A percentile compares a stretch with the other conserved stretches of the same genome.
Conservation (phyloP, 306 rosid species). For the Canavalia gladiata region DNA sequence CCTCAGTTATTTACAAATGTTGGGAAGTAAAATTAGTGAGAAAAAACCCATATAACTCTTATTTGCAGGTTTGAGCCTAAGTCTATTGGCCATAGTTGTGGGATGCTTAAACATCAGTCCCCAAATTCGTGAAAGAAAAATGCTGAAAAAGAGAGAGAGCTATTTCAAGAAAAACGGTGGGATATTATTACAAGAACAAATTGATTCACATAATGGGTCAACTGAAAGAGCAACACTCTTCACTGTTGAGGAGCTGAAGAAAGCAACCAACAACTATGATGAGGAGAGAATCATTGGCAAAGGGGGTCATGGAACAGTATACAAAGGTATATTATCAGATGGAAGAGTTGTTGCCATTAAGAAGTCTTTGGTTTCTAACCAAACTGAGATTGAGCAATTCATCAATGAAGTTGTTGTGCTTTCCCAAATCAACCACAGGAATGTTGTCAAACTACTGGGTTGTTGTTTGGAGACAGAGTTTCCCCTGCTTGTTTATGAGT, state of each 20-base stretch:
- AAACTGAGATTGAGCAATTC: conserved; percentile 49
- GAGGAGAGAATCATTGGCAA: conserved; percentile 43
- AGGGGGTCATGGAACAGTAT: conserved; percentile 44
- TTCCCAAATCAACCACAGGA: conserved; percentile 50
- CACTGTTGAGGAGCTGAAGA: conserved; percentile 25
- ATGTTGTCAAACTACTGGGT: conserved; percentile 20
- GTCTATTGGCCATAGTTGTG: neutral
- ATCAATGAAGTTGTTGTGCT: conserved; percentile 54
- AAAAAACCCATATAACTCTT: neutral
- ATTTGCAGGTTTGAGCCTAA: conserved; percentile 18
- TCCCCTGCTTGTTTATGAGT: conserved; percentile 40
- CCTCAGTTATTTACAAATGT: neutral
- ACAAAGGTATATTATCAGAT: conserved; percentile 36
- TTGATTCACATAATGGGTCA: neutral
- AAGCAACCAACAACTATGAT: conserved; percentile 50
- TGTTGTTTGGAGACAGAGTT: conserved; percentile 35
- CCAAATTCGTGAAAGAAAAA: conserved; percentile 10
- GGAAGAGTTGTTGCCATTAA: conserved; percentile 39
- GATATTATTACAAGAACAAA: neutral
- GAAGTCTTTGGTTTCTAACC: conserved; percentile 43
- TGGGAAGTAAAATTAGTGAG: conserved; percentile 13
- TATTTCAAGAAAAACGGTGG: conserved; percentile 32
- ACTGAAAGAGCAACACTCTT: conserved; percentile 31
- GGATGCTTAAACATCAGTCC: conserved; percentile 11
- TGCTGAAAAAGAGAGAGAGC: neutral